Evolutionary conservation across 306 rosid genomes (phyloP).

Genomic region (Glycine tomentella): DNA sequence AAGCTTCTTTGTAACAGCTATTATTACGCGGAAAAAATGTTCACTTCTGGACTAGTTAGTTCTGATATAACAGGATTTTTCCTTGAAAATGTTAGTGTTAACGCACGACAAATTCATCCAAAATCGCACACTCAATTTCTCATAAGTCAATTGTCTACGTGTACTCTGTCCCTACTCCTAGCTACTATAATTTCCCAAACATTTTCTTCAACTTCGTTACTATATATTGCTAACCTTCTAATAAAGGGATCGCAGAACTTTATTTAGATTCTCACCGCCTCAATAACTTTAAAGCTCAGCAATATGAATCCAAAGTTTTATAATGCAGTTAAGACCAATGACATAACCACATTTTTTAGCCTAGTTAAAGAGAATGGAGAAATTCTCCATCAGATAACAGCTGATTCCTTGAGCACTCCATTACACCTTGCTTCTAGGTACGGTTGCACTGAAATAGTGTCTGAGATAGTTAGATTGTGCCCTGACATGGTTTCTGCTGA

Average conservation of each 20-base stretch:
- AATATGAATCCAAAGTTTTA: constrained; percentile 60
- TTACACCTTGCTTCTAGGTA: constrained; percentile 71
- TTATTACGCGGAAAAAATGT: not conserved
- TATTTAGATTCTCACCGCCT: not conserved
- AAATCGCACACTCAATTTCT: not conserved
- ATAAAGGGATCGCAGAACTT: constrained; percentile 25
- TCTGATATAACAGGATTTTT: constrained; percentile 22
- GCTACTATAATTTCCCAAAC: not conserved
- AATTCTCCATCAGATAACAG: constrained; percentile 59
- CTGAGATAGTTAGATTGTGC: constrained; percentile 55
- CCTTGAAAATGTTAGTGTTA: constrained; percentile 23
- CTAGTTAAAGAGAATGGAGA: constrained; percentile 54
- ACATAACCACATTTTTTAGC: constrained; percentile 47
- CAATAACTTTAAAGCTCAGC: not conserved
- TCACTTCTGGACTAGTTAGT: not conserved
- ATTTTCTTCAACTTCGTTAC: constrained; percentile 17
- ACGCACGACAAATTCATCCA: not conserved
- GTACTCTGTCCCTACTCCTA: not conserved
- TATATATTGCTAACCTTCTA: not conserved
- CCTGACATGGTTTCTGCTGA: constrained; percentile 69
- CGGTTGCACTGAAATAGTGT: constrained; percentile 60
- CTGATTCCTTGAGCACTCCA: constrained; percentile 56
- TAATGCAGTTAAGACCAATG: constrained; percentile 56
- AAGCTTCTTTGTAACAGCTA: constrained; percentile 30
- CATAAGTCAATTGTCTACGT: not conserved